Base-by-base conservation (phyloP, 2,329 filamentous ascomycete species). In the Aspergillus felis region DNA sequence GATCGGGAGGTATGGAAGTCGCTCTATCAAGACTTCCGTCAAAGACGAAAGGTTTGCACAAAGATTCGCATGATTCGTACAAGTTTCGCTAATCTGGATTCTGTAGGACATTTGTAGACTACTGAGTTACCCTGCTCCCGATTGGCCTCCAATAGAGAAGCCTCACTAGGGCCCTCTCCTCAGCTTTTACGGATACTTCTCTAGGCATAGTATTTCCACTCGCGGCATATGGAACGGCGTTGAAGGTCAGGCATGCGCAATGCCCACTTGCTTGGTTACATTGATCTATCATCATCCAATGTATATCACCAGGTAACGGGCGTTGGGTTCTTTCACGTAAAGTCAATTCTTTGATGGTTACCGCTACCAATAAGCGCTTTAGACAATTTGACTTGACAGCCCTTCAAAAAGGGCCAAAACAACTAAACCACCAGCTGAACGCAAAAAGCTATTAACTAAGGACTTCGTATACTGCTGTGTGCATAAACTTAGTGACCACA, bases 1-100 rank as follows among this genome's bases (percentile, higher is more conserved):
- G 67, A 75, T 56, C 66, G 73, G 7, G 69, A 73, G 51, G 61
- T 75, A 12, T 75, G 73, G 73, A 72, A 70, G 61, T 59, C 68
- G 29, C 53, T 75, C 3, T 75, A 75, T 57, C 68, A 75, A 57
- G 69, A 74, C 54, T 75, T 73, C 53, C 70, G 73, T 5, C 59
- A 64, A 27, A 66, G 63, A 50, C 61, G 73, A 60, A 73, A 54
- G 64, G 52, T 29, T 29, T 20, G 27, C 12, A 5, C 29, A 24
- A 14, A 14, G 7, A 22, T 17, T 35, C 48, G 57, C 51, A 60
- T 42, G 29, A 12, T 17, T 10, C 14, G 27, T 25, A 22, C 14
- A 52, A 32, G 44, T 44, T 20, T 46, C 52, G 51, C 51, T 65
- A 38, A 60, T 17, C 42, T 28, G 4, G 41, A 24, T 47, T 6